Base-by-base conservation (phyloP, 768 basidiomycete species). In the Podaxis mareebaensis region DNA sequence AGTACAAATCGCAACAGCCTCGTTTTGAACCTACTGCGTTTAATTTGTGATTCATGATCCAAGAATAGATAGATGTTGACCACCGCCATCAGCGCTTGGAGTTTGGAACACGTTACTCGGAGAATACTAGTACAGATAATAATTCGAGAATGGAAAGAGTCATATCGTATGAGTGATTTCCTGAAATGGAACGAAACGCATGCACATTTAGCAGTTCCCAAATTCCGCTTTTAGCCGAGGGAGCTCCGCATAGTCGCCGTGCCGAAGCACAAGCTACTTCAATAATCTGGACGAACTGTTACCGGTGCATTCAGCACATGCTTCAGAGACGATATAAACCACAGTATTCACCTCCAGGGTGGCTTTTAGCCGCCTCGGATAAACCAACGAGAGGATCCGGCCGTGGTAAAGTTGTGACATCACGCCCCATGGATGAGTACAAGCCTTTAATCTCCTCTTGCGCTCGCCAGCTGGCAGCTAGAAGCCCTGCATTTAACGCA, bases 311-410 rank as follows among this genome's bases (percentile, higher is more conserved):
- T 53, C 40, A 44, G 40, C 20, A 39, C 20, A 15, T 39, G 22
- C 17, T 42, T 39, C 28, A 38, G 59, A 42, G 28, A 36, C 17
- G 53, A 61, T 20, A 39, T 42, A 53, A 44, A 33, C 22, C 24
- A 2, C n/a, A 22, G 13, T 28, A 24, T 52, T 61, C 52, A 61
- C 60, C 60, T n/a, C 26, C 60, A 51, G 38, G 30, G 15, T 53
- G 28, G 20, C 39, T 61, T 42, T 53, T 53, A 4, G 49, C 52
- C 17, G 40, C 60, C 26, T 53, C 60, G 26, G 60, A 61, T 42
- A 61, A 28, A 22, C 60, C 60, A 44, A 28, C 52, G 52, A 61
- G 54, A 7, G 60, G 52, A 33, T 61, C 60, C 26, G 60, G 60
- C 20, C 52, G 51, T 36, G 60, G 60, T 7, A 61, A 33, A 20